Conservation (phyloP, 2,329 filamentous ascomycete genomes). For the Hortaea werneckii region DNA sequence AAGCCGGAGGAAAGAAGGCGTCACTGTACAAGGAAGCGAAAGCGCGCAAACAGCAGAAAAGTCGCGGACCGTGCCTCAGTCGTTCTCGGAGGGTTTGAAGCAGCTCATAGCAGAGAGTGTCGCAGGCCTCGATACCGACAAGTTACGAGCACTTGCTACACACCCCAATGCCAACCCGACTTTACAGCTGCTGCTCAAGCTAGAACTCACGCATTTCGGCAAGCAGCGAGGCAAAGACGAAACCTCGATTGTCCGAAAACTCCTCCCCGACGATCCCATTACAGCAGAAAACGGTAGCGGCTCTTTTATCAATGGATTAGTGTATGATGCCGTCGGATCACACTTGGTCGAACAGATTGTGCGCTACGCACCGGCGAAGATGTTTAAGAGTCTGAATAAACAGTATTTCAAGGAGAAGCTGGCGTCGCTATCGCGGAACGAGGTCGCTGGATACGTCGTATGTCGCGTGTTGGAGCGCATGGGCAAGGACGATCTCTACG, state of each 20-base stretch:
- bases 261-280: conserved; percentile 72
- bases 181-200: conserved; percentile 77
- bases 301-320: conserved; percentile 71
- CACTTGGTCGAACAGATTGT: conserved; percentile 82
- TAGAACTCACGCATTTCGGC: conserved; percentile 68
- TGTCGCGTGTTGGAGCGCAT: conserved; percentile 73
- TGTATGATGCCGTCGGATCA: conserved; percentile 86
- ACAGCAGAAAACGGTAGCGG: conserved; percentile 63
- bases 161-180: conserved; percentile 88
- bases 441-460: conserved; percentile 80
- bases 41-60: conserved; percentile 38
- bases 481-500: conserved; percentile 72
- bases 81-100: conserved; percentile 65
- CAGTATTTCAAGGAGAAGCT: conserved; percentile 73
- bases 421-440: conserved; percentile 72
- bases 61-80: conserved; percentile 54
- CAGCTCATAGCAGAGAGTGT: conserved; percentile 75
- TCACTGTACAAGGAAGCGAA: conserved; percentile 49
- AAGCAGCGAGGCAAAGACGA: conserved; percentile 56
- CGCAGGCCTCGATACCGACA: conserved; percentile 63
- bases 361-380: conserved; percentile 67
- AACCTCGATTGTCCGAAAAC: conserved; percentile 60
- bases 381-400: conserved; percentile 80
- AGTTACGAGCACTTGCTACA: conserved; percentile 71
- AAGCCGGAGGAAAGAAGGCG: conserved; percentile 85